These are phyloP conservation scores for Telopea speciosissima DNA, from an alignment of 177 flowering plant species.

Conservation along the genomic window DNA sequence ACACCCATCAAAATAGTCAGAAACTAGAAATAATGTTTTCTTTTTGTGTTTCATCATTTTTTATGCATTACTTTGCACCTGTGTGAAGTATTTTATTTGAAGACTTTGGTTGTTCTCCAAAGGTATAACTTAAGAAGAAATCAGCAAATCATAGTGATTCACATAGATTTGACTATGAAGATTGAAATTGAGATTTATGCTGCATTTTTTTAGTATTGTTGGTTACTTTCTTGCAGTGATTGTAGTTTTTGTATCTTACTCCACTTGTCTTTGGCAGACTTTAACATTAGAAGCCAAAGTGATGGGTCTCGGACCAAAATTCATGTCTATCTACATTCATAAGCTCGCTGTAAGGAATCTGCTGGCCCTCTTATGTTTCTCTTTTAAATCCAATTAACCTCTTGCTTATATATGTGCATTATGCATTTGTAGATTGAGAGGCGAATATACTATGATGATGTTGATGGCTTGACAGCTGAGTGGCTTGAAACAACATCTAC, in stretches of 20 bases:
- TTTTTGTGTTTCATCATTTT: no score
- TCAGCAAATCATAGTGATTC: no score
- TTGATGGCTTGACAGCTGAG: constrained; percentile 64
- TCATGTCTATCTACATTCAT: constrained; percentile 76
- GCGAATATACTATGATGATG: constrained; percentile 84
- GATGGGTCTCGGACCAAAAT: constrained; percentile 81
- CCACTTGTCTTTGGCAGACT: constrained; percentile 38
- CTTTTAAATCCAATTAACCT: not conserved
- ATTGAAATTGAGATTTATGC: no score
- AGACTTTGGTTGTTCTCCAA: no score
- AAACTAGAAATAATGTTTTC: no score
- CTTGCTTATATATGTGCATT: constrained; percentile 5
- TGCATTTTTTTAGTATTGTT: no score
- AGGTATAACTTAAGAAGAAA: no score
- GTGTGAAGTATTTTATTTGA: no score
- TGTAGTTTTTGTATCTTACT: not conserved
- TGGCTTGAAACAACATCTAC: constrained; percentile 89
- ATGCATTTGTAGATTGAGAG: constrained; percentile 63
- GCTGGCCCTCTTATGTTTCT: not conserved
- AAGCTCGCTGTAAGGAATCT: constrained; percentile 61
- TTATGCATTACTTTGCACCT: no score
- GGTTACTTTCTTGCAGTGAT: no score
- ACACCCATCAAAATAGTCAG: no score
- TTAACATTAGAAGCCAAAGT: constrained; percentile 75
- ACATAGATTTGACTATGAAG: no score